A percentile compares a stretch with the other conserved stretches of the same genome.
These are phyloP conservation scores for Zymoseptoria tritici DNA, from an alignment of 2,329 filamentous ascomycete genomes.

Conservation along the genomic window DNA sequence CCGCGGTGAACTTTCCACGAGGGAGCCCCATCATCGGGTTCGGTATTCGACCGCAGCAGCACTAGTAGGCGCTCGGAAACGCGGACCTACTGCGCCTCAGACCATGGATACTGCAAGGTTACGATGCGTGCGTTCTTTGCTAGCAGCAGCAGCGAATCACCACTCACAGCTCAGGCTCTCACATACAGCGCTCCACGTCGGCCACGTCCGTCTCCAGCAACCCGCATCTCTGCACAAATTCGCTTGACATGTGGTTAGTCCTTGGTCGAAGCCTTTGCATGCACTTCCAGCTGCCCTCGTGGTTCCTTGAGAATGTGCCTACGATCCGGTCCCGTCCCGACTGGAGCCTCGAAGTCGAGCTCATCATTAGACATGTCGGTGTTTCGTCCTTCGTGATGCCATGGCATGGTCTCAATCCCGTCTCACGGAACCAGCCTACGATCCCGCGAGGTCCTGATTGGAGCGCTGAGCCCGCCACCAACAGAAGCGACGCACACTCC, in stretches of 20 bases:
- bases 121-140: background rate
- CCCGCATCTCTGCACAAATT: too few species aligned
- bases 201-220: background rate
- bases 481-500: background rate
- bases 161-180: background rate
- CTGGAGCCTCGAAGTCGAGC: background rate
- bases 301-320: background rate
- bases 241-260: background rate
- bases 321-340: background rate
- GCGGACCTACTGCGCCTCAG: background rate
- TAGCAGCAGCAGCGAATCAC: background rate
- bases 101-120: background rate
- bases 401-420: background rate
- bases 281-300: background rate
- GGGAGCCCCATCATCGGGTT: background rate
- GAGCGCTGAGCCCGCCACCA: background rate
- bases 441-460: background rate
- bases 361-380: background rate
- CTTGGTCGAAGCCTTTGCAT: background rate
- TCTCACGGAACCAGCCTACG: background rate
- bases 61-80: background rate
- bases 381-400: background rate
- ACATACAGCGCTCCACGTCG: background rate
- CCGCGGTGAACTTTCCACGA: background rate
- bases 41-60: background rate